Conservation (phyloP, 2,329 filamentous ascomycete species). For the Nakataea oryzae region DNA sequence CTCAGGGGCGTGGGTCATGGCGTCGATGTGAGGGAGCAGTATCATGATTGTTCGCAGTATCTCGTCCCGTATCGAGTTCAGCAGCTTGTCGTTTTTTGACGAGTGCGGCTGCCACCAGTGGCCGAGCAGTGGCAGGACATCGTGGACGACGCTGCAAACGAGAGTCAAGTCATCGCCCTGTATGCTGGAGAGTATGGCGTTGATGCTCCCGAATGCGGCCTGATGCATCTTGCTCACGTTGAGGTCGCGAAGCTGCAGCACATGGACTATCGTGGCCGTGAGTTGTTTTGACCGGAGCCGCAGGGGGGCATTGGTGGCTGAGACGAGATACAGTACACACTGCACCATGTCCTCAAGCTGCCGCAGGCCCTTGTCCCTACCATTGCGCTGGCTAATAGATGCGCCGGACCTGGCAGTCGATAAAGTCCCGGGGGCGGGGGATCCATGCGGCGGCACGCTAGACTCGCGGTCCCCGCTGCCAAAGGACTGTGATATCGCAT, state of each 20-base stretch:
- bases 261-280: slow-evolving; percentile 43
- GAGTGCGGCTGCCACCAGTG: slow-evolving; percentile 65
- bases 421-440: slow-evolving; percentile 23
- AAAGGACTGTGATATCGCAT: slow-evolving; percentile 45
- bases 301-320: slow-evolving; percentile 58
- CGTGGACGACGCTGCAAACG: slow-evolving; percentile 46
- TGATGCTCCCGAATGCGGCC: slow-evolving; percentile 65
- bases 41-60: slow-evolving; percentile 64
- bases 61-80: slow-evolving; percentile 60
- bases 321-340: slow-evolving; percentile 54
- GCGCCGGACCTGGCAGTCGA: slow-evolving; percentile 20
- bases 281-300: slow-evolving; percentile 44
- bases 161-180: slow-evolving; percentile 59
- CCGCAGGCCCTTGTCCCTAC: neutral
- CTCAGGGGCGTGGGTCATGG: slow-evolving; percentile 34
- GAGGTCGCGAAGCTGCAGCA: slow-evolving; percentile 48
- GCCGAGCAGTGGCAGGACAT: slow-evolving; percentile 60
- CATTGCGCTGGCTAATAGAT: slow-evolving; percentile 10
- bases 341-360: slow-evolving; percentile 46
- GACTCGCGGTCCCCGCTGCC: slow-evolving; percentile 26
- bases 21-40: slow-evolving; percentile 52
- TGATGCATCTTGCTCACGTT: slow-evolving; percentile 57
- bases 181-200: slow-evolving; percentile 54
- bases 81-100: slow-evolving; percentile 44
- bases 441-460: slow-evolving; percentile 25